Evolutionary conservation across 2,329 filamentous ascomycete species (phyloP).

Genomic region (Epichloe elymi): DNA sequence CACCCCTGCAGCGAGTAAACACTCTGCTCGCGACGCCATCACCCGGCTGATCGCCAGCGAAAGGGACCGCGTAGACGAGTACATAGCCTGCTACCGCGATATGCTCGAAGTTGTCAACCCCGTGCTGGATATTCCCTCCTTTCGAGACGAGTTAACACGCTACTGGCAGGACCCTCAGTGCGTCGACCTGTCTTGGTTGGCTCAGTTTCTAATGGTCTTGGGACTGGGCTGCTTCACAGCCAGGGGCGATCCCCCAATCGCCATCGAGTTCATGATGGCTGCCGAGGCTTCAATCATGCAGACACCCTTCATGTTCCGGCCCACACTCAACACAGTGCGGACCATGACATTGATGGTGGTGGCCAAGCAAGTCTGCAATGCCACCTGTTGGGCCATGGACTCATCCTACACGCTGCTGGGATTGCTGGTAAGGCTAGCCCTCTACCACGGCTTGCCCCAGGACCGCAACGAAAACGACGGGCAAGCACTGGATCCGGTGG

Average conservation of each 20-base stretch:
- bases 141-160: conserved; percentile 16
- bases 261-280: conserved; percentile 23
- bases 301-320: conserved; percentile 25
- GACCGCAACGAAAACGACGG: conserved; percentile 14
- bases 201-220: conserved; percentile 23
- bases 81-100: conserved; percentile 18
- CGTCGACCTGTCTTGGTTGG: conserved; percentile 19
- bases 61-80: conserved; percentile 12
- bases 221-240: conserved; percentile 21
- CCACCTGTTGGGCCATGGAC: conserved; percentile 24
- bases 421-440: conserved; percentile 20
- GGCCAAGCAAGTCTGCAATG: conserved; percentile 24
- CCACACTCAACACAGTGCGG: conserved; percentile 19
- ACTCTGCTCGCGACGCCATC: conserved; percentile 18
- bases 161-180: conserved; percentile 19
- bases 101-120: conserved; percentile 22
- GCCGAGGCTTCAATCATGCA: conserved; percentile 24
- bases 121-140: conserved; percentile 19
- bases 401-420: conserved; percentile 23
- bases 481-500: conserved; percentile 12
- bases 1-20: conserved; percentile 21
- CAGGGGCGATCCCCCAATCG: conserved; percentile 18
- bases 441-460: conserved; percentile 22
- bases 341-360: conserved; percentile 20
- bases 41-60: conserved; percentile 18